Base-by-base conservation (phyloP, 2,329 filamentous ascomycete species). In the Pezicula carpinea region DNA sequence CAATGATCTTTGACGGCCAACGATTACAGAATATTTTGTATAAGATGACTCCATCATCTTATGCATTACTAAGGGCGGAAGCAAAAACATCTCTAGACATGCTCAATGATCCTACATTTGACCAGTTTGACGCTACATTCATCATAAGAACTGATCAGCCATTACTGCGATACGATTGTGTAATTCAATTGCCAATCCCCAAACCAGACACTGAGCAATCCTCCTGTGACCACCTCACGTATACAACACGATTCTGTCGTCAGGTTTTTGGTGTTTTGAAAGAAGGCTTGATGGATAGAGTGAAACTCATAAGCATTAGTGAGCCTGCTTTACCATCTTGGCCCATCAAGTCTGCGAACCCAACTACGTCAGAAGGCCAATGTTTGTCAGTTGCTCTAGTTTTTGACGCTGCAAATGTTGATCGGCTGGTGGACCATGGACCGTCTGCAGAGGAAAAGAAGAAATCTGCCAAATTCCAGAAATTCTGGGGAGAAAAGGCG, bases 401-500 rank as follows among this genome's bases (percentile, higher is more conserved):
- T 8, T 83, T 92, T 40, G 81, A 96, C 57, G 75, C 87, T 1
- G 73, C 78, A 32, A 86, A 89, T 56, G 83, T 85, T 59, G 73
- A 77, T 46, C 84, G 91, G 26, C 77, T 83, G 39, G 87, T 96
- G 52, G 93, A 99, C 55, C 87, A 90, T 63, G 93, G 93, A 0
- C 93, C 93, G 5, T 71, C 85, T 1, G 88, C 89, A 2, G 91
- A 97, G 62, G 80, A 93, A 51, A 90, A 92, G 66, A 83, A 86
- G 53, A 88, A 89, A 53, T 86, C 90, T 19, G 82, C 83, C 8
- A 77, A 76, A 26, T 99, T 96, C 65, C 87, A 89, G 31, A 80
- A 84, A 29, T 97, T 99, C 64, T 99, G 95, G 93, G 93, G 92
- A 6, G 85, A 92, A 8, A 95, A 93, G 64, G 81, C 93, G 1